Evolutionary conservation across 2,329 filamentous ascomycete species (phyloP).

Genomic region (Diplocarpon mali): DNA sequence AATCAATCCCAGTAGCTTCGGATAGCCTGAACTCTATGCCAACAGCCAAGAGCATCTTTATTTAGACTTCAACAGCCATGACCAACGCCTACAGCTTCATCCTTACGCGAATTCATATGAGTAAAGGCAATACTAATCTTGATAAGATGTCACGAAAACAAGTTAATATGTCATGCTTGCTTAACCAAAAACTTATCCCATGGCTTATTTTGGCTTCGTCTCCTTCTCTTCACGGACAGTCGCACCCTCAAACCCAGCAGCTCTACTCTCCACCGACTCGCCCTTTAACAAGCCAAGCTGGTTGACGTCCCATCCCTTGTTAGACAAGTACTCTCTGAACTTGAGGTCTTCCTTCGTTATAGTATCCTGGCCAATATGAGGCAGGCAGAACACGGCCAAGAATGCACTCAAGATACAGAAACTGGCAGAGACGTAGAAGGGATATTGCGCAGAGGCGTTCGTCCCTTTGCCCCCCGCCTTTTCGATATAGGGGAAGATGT

Average conservation of each 20-base stretch:
- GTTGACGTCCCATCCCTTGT: constrained; percentile 64
- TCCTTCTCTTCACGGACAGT: constrained; percentile 1
- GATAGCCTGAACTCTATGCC: too few relatives aligned
- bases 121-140: too few relatives aligned
- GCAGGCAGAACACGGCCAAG: constrained; percentile 56
- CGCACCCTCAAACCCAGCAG: background rate
- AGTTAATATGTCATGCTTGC: too few relatives aligned
- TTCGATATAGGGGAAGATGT: constrained; percentile 64
- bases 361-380: constrained; percentile 74
- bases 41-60: too few relatives aligned
- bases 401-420: constrained; percentile 66
- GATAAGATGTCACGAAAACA: too few relatives aligned
- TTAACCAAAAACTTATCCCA: background rate
- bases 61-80: too few relatives aligned
- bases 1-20: too few relatives aligned
- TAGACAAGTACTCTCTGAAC: constrained; percentile 64
- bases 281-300: constrained; percentile 35
- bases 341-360: constrained; percentile 66
- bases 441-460: constrained; percentile 62
- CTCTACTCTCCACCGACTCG: constrained; percentile 14
- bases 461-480: constrained; percentile 46
- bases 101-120: too few relatives aligned
- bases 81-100: too few relatives aligned
- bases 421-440: constrained; percentile 74
- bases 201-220: background rate